Evolutionary conservation across 306 rosid species (phyloP), one percentile per base, ranked within the genome.

Genomic region (Quercus robur): DNA sequence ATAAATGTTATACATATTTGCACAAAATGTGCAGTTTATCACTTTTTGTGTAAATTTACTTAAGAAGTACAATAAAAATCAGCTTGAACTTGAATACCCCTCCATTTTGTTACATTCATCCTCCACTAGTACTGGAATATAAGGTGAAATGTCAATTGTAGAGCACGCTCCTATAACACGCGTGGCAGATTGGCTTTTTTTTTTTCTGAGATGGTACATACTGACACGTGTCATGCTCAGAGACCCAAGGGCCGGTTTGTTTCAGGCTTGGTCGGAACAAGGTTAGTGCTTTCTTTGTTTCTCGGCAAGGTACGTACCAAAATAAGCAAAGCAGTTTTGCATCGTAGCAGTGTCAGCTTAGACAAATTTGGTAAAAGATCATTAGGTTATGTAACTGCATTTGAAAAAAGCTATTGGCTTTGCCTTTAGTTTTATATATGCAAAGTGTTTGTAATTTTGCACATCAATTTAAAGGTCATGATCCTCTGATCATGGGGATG

Each of bases 201-300:
- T 28, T 7, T 71, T 7, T 54, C 4, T 38, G 46, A 80, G 67
- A 71, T 71, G 66, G 75, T 73, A 61, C 78, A 71, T 38, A 1
- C 55, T 52, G 88, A 79, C 87, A 79, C 78, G 80, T 85, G 84
- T 75, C 85, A 76, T 56, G 56, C 33, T 21, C 26, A 15, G 61
- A 19, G 31, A 30, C 21, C 33, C 67, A 61, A 75, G 84, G 66
- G 68, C 61, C 58, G 25, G 46, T 58, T 72, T 56, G 30, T 63
- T 63, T 51, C 81, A 63, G 85, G 21, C 44, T 31, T 77, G 87
- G 87, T 82, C 80, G 80, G 88, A 88, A 64, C 74, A 33, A 61
- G 18, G 35, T 44, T 62, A 67, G 41, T 35, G 41, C 41, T 35
- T 35, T 0, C 26, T 74, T 77, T 26, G 63, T 76, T 74, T 25